Evolutionary conservation across 176 grass and related monocot genomes (phyloP).

Genomic region (Thinopyrum elongatum): DNA sequence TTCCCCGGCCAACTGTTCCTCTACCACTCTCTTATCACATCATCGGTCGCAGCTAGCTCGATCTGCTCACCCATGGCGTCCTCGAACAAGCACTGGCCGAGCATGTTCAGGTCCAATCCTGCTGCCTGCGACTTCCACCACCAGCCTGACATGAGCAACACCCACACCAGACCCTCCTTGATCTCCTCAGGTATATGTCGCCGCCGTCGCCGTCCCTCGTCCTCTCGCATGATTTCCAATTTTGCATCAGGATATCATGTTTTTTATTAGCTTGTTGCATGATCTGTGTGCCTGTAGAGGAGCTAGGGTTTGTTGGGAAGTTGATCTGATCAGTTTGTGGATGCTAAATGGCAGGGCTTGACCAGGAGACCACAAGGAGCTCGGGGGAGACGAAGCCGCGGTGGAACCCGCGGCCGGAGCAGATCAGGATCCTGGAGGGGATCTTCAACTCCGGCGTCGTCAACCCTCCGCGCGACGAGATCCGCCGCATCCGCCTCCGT

Average conservation of each 20-base stretch:
- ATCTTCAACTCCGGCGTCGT: conserved; percentile 97
- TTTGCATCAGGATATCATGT: background rate
- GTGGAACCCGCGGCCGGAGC: conserved; percentile 97
- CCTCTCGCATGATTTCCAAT: background rate
- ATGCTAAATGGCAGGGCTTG: conserved; percentile 39
- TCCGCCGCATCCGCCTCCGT: conserved; percentile 79
- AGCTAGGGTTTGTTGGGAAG: conserved; percentile 29
- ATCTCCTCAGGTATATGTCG: conserved; percentile 62
- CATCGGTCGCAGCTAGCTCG: background rate
- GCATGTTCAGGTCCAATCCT: conserved; percentile 95
- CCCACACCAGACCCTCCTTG: conserved; percentile 50
- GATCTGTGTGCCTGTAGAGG: background rate
- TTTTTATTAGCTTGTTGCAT: background rate
- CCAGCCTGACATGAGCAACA: conserved; percentile 71
- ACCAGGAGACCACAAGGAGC: conserved; percentile 54
- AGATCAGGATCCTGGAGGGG: conserved; percentile 89
- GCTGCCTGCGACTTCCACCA: conserved; percentile 47
- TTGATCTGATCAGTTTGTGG: background rate
- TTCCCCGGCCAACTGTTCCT: conserved; percentile 8
- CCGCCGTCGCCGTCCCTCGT: background rate
- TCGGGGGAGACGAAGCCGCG: conserved; percentile 78
- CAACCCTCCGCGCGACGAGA: conserved; percentile 94
- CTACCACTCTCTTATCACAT: background rate
- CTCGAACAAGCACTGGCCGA: conserved; percentile 97
- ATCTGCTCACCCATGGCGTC: conserved; percentile 54